Evolutionary conservation across 1,284 basidiomycete genomes (phyloP).

Genomic region (Abortiporus biennis): DNA sequence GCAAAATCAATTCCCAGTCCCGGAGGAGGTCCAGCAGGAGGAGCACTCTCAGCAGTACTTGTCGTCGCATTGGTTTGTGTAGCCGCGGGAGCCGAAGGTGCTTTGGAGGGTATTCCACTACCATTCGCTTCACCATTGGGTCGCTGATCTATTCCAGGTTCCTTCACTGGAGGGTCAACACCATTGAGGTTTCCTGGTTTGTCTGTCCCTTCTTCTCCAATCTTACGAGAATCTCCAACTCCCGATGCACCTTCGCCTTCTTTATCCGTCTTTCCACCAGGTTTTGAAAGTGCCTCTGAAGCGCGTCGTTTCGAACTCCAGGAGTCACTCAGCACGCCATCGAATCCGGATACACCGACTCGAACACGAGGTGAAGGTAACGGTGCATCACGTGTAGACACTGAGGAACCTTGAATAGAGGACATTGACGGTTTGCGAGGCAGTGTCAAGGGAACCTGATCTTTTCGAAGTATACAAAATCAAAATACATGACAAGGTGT

Average conservation of each 20-base stretch:
- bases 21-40: slow-evolving; percentile 26
- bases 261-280: slow-evolving; percentile 54
- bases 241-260: slow-evolving; percentile 28
- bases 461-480: slow-evolving; percentile 22
- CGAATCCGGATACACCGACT: slow-evolving; percentile 54
- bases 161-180: not conserved
- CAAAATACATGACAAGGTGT: slow-evolving; percentile 1
- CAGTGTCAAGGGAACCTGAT: slow-evolving; percentile 38
- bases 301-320: slow-evolving; percentile 58
- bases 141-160: not conserved
- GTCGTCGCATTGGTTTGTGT: not conserved
- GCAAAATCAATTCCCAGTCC: slow-evolving; percentile 50
- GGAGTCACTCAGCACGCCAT: slow-evolving; percentile 68
- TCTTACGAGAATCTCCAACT: slow-evolving; percentile 13
- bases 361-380: slow-evolving; percentile 64
- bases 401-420: slow-evolving; percentile 41
- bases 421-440: slow-evolving; percentile 71
- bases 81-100: not conserved
- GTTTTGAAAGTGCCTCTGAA: slow-evolving; percentile 43
- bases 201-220: not conserved
- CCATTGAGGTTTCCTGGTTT: not conserved
- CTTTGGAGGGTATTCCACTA: no score
- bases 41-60: not conserved
- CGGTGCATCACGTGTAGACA: slow-evolving; percentile 52
- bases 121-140: no score